Evolutionary conservation across 1,139 yeast species (phyloP).

Genomic region (Debaryomycetaceae sp.): DNA sequence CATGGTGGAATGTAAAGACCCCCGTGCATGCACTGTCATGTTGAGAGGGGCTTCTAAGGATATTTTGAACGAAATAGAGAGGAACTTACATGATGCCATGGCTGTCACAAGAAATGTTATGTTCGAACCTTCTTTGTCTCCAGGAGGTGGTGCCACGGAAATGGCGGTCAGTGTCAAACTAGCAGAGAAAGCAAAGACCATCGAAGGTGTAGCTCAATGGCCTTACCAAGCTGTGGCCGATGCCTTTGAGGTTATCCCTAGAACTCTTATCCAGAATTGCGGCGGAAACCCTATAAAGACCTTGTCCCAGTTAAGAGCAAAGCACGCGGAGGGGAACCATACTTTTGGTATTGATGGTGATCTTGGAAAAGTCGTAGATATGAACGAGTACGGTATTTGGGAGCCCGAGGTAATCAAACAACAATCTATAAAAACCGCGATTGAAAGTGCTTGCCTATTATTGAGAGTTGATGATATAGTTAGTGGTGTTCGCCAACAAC

Average conservation of each 20-base stretch:
- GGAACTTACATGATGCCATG: conserved; percentile 98
- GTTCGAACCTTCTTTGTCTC: conserved; percentile 91
- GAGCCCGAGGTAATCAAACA: conserved; percentile 98
- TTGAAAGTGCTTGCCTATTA: conserved; percentile 92
- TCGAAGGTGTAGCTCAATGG: conserved; percentile 97
- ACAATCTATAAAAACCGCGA: conserved; percentile 94
- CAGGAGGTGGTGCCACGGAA: conserved; percentile 99
- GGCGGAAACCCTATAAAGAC: conserved; percentile 95
- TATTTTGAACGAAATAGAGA: conserved; percentile 90
- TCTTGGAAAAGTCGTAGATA: conserved; percentile 87
- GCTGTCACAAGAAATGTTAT: conserved; percentile 94
- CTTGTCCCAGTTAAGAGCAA: conserved; percentile 88
- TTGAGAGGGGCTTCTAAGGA: conserved; percentile 97
- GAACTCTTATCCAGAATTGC: conserved; percentile 94
- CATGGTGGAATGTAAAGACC: conserved; percentile 74
- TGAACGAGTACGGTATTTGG: conserved; percentile 96
- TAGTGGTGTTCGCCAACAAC: conserved; percentile 74
- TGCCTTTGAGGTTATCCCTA: conserved; percentile 96
- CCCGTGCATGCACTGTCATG: conserved; percentile 90
- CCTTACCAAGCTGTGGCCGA: conserved; percentile 99
- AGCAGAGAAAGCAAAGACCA: conserved; percentile 84
- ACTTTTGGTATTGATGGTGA: conserved; percentile 96
- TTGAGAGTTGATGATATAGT: conserved; percentile 97
- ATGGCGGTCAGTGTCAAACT: conserved; percentile 94
- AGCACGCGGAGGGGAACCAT: conserved; percentile 84